A percentile compares a stretch with the other conserved stretches of the same genome.
These are phyloP conservation scores for Trichomonascaceae sp. DNA, from an alignment of 1,139 yeast genomes.

Conservation along the genomic window DNA sequence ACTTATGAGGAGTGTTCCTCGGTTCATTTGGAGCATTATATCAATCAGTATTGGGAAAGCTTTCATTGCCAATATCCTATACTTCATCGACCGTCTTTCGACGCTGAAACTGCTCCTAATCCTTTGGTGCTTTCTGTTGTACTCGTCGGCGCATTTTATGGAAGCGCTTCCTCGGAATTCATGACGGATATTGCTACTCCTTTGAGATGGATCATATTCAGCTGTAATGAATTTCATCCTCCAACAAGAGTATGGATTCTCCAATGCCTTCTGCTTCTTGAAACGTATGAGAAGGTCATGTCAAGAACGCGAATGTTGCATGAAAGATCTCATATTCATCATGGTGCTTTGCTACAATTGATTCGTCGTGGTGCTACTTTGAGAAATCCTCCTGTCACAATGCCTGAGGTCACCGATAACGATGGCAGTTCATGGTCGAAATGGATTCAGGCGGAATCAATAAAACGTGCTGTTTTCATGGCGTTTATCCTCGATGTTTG, in stretches of 20 bases:
- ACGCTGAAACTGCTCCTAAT: constrained; percentile 45
- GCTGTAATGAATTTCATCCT: constrained; percentile 51
- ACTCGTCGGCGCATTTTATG: constrained; percentile 40
- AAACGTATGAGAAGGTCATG: constrained; percentile 58
- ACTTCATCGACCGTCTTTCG: constrained; percentile 56
- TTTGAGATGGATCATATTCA: constrained; percentile 51
- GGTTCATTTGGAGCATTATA: constrained; percentile 12
- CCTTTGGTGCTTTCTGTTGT: constrained; percentile 49
- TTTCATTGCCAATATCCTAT: constrained; percentile 59
- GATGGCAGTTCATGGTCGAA: constrained; percentile 38
- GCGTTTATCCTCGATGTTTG: constrained; percentile 70
- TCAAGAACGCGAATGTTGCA: constrained; percentile 44
- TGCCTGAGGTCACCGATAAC: constrained; percentile 25
- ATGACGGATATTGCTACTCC: constrained; percentile 51
- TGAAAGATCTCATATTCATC: constrained; percentile 67
- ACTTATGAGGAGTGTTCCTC: constrained; percentile 11
- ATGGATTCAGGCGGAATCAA: constrained; percentile 70
- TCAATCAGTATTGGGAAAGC: constrained; percentile 42
- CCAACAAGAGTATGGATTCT: constrained; percentile 53
- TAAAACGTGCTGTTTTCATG: constrained; percentile 68
- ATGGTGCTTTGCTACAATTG: constrained; percentile 64
- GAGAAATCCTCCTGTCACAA: constrained; percentile 10
- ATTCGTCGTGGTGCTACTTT: constrained; percentile 61
- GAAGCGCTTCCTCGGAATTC: constrained; percentile 11
- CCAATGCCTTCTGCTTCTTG: constrained; percentile 54